Base-by-base conservation (phyloP, 1,284 basidiomycete genomes). In the Anthracocystis setariae region DNA sequence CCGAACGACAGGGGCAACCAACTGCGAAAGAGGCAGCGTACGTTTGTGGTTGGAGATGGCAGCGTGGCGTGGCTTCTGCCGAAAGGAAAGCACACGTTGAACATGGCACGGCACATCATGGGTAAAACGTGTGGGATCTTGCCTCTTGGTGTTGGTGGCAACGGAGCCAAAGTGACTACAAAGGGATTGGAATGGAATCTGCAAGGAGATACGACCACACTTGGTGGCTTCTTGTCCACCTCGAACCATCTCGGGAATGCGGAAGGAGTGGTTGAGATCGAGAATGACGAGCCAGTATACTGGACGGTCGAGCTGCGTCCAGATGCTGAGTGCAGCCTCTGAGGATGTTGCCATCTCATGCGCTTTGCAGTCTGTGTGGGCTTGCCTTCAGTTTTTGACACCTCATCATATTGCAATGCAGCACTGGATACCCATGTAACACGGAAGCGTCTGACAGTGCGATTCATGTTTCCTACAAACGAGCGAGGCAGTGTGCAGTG, bases 81-180 rank as follows among this genome's bases (percentile, higher is more conserved):
- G 68, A 83, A 85, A 63, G 93, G 92, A 74, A 77, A 90, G 75
- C 94, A 97, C 78, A 78, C 84, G 9, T 90, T 98, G 55, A 81
- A 86, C 8, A 87, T 96, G 50, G 89, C 94, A 75, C 90, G 92
- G 68, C 73, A 83, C 0, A 78, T 89, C 3, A 86, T 96, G 56
- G 94, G 94, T 0, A 88, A 89, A 55, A 97, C 94, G 0, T 98
- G 95, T 79, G 95, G 95, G 0, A 87, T 98, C 15, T 86, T 98
- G 10, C 96, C 95, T 0, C 87, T 98, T 0, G 95, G 94, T 0
- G 51, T 57, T 1, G 64, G 72, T 3, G 47, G 57, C 2, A 88
- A 88, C 27, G 87, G 86, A 5, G 91, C 93, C 0, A 84, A 88
- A 15, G 85, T 98, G 20, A 88, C 89, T 1, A 98, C 94, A 0